Base-by-base conservation (phyloP, 768 basidiomycete genomes). In the Amanita pseudoporphyria region DNA sequence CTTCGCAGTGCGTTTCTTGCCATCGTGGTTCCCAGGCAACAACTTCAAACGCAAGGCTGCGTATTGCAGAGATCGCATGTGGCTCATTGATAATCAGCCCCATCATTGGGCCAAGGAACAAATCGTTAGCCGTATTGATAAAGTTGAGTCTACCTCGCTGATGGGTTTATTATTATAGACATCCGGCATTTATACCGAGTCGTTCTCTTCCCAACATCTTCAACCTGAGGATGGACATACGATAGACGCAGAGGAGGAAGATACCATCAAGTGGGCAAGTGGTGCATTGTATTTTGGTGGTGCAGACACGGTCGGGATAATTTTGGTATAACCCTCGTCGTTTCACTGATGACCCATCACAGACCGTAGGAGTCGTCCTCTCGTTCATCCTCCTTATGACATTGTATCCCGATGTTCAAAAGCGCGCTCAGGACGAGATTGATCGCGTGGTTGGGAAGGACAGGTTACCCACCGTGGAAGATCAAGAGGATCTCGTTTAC, bases 1-100 rank as follows among this genome's bases (percentile, higher is more conserved):
- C 35, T 40, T 28, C n/a, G 7, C 47, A 73, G 71, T 71, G 44
- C 58, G 65, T 28, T 66, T 61, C 53, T 18, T 73, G 1, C 73
- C 73, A 0, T 56, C 57, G 0, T 73, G 73, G 72, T 63, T 75
- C 46, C 71, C 73, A 18, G 67, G 71, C 3, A 68, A 66, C 33
- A 60, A 55, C 1, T 75, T 72, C 61, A 72, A 74, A 53, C 58
- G 58, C 13, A 22, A 50, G 6, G 67, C 63, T 0, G 47, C 47
- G 10, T 45, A 52, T 14, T 58, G 49, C 19, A 57, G 54, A 13
- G 30, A 51, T 13, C 43, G 55, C 5, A 36, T 68, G 24, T 52
- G 53, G 21, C 48, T 36, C 1, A 54, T 66, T 3, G 62, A 63
- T 13, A 21, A 45, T 0, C 49, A 58, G 5, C 67, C 70, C 2